Base-by-base conservation (phyloP, 208 protist genomes). In the Trypanosoma congolense region DNA sequence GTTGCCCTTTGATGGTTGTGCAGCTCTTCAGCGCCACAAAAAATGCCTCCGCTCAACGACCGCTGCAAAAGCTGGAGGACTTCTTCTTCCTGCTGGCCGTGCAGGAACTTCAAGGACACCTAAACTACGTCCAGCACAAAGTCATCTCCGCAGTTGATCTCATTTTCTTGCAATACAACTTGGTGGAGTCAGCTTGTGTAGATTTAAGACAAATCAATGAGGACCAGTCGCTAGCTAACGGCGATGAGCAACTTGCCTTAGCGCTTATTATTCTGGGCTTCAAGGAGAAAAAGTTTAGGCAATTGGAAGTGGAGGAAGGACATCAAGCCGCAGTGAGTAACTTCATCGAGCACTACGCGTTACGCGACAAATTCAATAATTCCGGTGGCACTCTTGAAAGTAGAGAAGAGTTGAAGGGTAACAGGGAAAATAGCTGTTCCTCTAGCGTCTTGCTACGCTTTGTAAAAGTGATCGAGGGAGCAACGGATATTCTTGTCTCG, bases 101-200 rank as follows among this genome's bases (percentile, higher is more conserved):
- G 22, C 84, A 95, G 66, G 87, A 95, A 56, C 61, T 95, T 10
- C 87, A 92, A 58, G 75, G 77, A 0, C 84, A 95, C 53, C 60
- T 92, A 5, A 95, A 89, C 64, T 95, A 90, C 64, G 81, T 89
- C 8, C 82, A 87, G 49, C 74, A 91, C 59, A 87, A 85, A 40
- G 61, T 77, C 43, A 86, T 95, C 36, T 83, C 83, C 22, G 80
- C 81, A 44, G 82, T 89, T 56, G 87, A 95, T 53, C 66, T 90
- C 16, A 75, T 92, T 28, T 92, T 92, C 31, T 55, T 95, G 25
- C 84, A 92, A 59, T 85, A 85, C 61, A 67, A 77, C 33, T 77
- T 70, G 2, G 49, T 88, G 36, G 68, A 81, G 21, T 67, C 74
- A 10, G 54, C 89, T 21, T 30, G 49, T 29, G 65, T 92, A n/a